phyloP scores from a whole-genome alignment of 768 basidiomycete genomes.

The Fistulinella prunicolor region DNA sequence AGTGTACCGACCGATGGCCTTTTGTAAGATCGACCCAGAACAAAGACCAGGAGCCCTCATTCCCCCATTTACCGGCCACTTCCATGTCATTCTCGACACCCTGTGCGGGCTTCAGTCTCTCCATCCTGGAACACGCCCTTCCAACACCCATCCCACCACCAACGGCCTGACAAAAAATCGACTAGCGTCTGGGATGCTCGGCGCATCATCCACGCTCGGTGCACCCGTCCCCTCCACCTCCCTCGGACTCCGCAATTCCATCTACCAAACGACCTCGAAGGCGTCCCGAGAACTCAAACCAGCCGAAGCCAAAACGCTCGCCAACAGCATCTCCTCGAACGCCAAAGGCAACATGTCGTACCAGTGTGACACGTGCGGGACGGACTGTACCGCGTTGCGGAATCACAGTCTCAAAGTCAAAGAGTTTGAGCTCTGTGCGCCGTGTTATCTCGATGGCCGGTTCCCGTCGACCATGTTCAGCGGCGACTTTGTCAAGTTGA shows the following conservation, averaged over 20 bases:
- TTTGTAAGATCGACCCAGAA: constrained; percentile 88
- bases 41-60: constrained; percentile 90
- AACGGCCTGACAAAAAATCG: constrained; percentile 52
- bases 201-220: constrained; percentile 15
- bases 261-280: constrained; percentile 87
- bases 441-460: constrained; percentile 94
- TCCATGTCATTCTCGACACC: constrained; percentile 95
- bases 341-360: constrained; percentile 54
- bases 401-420: constrained; percentile 94
- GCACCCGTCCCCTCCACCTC: constrained; percentile 51
- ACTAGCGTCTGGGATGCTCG: constrained; percentile 24
- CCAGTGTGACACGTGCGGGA: constrained; percentile 91
- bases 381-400: constrained; percentile 83
- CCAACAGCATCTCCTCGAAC: constrained; percentile 48
- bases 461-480: constrained; percentile 96
- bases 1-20: constrained; percentile 2
- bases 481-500: constrained; percentile 92
- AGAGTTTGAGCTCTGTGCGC: constrained; percentile 84
- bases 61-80: constrained; percentile 98
- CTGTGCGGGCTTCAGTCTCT: constrained; percentile 94
- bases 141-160: constrained; percentile 41
- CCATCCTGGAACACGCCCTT: constrained; percentile 72
- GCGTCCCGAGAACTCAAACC: constrained; percentile 68
- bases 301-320: constrained; percentile 62
- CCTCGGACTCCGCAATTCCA: constrained; percentile 82